A percentile compares a stretch with the other conserved stretches of the same genome.
phyloP scores from a whole-genome alignment of 768 basidiomycete genomes.

The Lentinula raphanica region DNA sequence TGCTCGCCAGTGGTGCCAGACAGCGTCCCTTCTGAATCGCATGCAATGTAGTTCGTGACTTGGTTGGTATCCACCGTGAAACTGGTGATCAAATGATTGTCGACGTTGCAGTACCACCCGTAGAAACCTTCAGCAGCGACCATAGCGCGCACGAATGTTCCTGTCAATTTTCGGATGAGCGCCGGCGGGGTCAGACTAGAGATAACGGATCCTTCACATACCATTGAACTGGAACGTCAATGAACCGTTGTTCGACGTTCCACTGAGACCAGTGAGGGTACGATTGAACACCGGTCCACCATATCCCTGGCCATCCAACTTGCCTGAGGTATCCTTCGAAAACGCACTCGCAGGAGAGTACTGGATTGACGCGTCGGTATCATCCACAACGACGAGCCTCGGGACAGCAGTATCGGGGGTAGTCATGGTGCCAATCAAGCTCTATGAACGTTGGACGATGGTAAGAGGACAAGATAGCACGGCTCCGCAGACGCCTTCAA shows the following conservation, averaged over 20 bases:
- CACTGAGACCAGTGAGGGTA: not conserved
- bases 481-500: not conserved
- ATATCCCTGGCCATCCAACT: not conserved
- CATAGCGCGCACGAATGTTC: not conserved
- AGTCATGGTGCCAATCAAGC: not conserved
- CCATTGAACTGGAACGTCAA: not conserved
- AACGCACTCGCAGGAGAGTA: constrained; percentile 1
- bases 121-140: not conserved
- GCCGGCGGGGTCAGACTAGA: too few species aligned
- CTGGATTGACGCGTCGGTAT: constrained; percentile 1
- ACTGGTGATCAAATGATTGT: not conserved
- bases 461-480: not conserved
- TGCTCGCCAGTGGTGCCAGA: not conserved
- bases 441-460: not conserved
- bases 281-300: not conserved
- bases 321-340: not conserved
- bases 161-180: not conserved
- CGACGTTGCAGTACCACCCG: not conserved
- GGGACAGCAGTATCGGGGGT: constrained; percentile 1
- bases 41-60: constrained; percentile 5
- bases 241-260: constrained; percentile 1
- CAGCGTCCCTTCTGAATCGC: constrained; percentile 3
- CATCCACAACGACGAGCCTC: constrained; percentile 5
- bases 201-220: not conserved
- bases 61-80: not conserved